These are phyloP conservation scores for Hypomyces perniciosus DNA, from an alignment of 2,329 filamentous ascomycete species.

Conservation along the genomic window DNA sequence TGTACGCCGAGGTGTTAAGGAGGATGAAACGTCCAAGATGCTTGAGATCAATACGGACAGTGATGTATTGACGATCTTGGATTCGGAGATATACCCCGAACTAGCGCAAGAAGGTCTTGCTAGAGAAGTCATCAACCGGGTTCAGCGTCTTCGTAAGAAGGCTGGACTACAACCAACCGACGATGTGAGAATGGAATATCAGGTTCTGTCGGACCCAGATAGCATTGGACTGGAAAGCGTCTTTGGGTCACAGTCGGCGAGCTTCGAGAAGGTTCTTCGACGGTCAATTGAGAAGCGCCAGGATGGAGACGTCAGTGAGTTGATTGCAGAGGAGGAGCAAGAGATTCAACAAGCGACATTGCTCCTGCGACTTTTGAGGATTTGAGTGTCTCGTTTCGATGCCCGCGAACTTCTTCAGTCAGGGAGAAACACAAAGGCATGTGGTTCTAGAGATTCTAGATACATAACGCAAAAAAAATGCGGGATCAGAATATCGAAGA, in stretches of 20 bases:
- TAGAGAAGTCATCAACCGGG: slow-evolving; percentile 85
- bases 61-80: slow-evolving; percentile 87
- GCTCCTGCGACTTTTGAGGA: slow-evolving; percentile 66
- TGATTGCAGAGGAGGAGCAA: slow-evolving; percentile 78
- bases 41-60: slow-evolving; percentile 84
- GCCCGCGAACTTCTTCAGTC: neutral
- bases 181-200: slow-evolving; percentile 93
- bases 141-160: slow-evolving; percentile 91
- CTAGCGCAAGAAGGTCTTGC: slow-evolving; percentile 83
- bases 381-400: slow-evolving; percentile 42
- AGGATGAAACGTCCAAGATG: slow-evolving; percentile 63
- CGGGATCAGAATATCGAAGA: slow-evolving; percentile 1
- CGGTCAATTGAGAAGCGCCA: slow-evolving; percentile 58
- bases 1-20: slow-evolving; percentile 69
- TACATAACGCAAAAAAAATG: slow-evolving; percentile 11
- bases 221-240: slow-evolving; percentile 64
- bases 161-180: slow-evolving; percentile 86
- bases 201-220: slow-evolving; percentile 72
- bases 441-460: neutral
- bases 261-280: slow-evolving; percentile 72
- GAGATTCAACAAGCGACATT: slow-evolving; percentile 80
- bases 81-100: slow-evolving; percentile 74
- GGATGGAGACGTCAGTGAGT: slow-evolving; percentile 21
- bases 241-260: slow-evolving; percentile 60
- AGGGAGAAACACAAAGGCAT: neutral